Evolutionary conservation across 140 eudicot species (phyloP), one percentile per base, ranked within the genome.

Genomic region (Cichorium intybus): DNA sequence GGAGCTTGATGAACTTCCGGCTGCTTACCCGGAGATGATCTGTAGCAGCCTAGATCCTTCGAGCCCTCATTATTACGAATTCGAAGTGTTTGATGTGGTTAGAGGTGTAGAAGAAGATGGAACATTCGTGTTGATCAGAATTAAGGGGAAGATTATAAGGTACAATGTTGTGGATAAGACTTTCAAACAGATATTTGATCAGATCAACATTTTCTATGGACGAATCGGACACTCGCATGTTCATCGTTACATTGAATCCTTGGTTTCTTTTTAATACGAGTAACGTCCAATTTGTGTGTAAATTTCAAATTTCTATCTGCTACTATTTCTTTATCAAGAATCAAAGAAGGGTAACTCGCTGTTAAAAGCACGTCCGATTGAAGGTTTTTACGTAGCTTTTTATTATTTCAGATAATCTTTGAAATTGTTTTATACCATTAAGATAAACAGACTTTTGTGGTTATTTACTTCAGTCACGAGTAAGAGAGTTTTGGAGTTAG

Each of bases 61-160:
- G 4, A 63, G 45, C 34, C 52, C 63, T 27, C 23, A 6, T 53
- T 66, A 23, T 27, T 64, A 49, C 28, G 39, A 24, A 3, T 55
- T 55, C 4, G 14, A 41, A 5, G 48, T 60, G 20, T 37, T 60
- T 10, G 66, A 60, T 60, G 33, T 66, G 9, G 72, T 64, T 16
- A 28, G 72, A 47, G 70, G 53, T 41, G 60, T 47, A 54, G 48
- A 14, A 14, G 59, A 49, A 49, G 59, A 59, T 20, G 77, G 53
- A 6, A 31, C 78, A 3, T 64, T 73, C 53, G 12, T 73, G 34
- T 61, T 64, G 34, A 28, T 73, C 33, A 7, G 34, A n/a, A 33
- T 56, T 10, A 33, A 33, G 0, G 54, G 54, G 20, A 73, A 31
- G 51, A 35, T 64, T n/a, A 33, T 73, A 24, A 8, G 41, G 29